Evolutionary conservation across 345 rosid species (phyloP), one percentile per base, ranked within the genome.

Genomic region (Gossypium herbaceum): DNA sequence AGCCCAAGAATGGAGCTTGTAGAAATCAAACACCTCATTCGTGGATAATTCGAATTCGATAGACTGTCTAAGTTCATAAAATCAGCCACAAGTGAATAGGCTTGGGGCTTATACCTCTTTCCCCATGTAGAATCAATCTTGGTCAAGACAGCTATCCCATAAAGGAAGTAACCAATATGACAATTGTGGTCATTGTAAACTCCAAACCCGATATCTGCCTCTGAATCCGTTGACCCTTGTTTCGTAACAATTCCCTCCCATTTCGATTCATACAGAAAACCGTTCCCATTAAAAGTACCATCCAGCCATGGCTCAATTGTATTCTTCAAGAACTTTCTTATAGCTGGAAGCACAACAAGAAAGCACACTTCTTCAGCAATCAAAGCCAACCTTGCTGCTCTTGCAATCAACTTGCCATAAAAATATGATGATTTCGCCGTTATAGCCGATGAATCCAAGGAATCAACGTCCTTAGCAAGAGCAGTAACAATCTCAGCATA

Each of bases 1-100:
- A 11, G 98, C 99, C 98, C 97, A 95, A 29, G 99, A 95, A 78
- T 95, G 99, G 73, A 95, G 80, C 75, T 90, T 95, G 57, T 90
- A 95, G 73, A 95, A 72, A 82, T 95, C 97, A 71, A 95, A 63
- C 97, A 93, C 75, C 97, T 85, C 86, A 95, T 59, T 20, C 96
- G 90, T 0, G 97, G 84, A 75, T 90, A 95, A 60, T 50, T 82
- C 0, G 91, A 89, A 73, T 81, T 79, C 7, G 85, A 84, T 64
- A 79, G 44, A 57, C 79, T 85, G n/a, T 90, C 88, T 65, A 91
- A 39, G 72, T 78, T 90, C 98, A 93, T 87, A 73, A 84, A 93
- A 83, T 93, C 97, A 0, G 92, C 97, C 93, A 90, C 79, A 3
- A 95, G 84, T 1, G 91, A 71, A 75, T 95, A 95, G 17, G 96